Evolutionary conservation across 768 basidiomycete species (phyloP).

Genomic region (Auriscalpium microsporum): DNA sequence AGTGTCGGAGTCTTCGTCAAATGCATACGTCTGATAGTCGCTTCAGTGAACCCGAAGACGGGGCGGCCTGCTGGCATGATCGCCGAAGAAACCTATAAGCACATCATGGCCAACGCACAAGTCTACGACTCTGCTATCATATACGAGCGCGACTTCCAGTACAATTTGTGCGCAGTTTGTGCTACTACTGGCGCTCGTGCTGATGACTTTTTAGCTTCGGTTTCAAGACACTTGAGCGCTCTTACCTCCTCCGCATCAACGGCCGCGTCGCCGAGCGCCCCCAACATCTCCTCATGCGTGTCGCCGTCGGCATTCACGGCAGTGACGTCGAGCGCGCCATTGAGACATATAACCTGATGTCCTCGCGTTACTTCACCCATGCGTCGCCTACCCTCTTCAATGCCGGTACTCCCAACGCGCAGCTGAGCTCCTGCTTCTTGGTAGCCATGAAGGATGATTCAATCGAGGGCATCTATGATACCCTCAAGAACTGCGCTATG

Average conservation of each 20-base stretch:
- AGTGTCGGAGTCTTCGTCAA: constrained; percentile 12
- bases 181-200: background rate
- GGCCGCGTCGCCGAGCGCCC: constrained; percentile 95
- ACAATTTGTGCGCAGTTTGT: constrained; percentile 66
- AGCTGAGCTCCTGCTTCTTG: constrained; percentile 94
- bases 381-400: constrained; percentile 98
- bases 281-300: constrained; percentile 99
- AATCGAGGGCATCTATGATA: constrained; percentile 98
- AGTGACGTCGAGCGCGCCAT: constrained; percentile 79
- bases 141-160: constrained; percentile 96
- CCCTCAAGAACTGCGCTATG: constrained; percentile 96
- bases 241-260: constrained; percentile 90
- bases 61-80: constrained; percentile 84
- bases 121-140: constrained; percentile 89
- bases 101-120: constrained; percentile 75
- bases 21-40: background rate
- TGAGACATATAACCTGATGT: constrained; percentile 95
- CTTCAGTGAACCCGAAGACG: constrained; percentile 90
- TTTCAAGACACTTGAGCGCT: constrained; percentile 99
- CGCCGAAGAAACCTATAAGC: constrained; percentile 73
- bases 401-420: constrained; percentile 92
- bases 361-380: constrained; percentile 96
- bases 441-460: constrained; percentile 98
- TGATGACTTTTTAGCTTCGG: constrained; percentile 58
- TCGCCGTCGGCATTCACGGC: constrained; percentile 95